Conservation (phyloP, 2,329 filamentous ascomycete species). For the Paramyrothecium roridum region DNA sequence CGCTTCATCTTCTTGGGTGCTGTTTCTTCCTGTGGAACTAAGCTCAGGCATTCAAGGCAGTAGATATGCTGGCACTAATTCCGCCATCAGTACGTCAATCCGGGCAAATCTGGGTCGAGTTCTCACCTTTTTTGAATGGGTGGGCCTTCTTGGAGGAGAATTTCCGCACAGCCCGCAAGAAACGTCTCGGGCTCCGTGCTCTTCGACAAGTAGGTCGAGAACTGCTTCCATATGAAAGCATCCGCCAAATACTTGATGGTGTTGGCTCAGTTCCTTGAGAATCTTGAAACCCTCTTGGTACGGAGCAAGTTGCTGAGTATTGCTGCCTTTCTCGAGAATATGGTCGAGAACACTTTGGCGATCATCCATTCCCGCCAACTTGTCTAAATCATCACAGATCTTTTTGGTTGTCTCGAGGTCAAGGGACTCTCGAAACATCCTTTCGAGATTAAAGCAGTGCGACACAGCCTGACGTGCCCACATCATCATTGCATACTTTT, state of each 20-base stretch:
- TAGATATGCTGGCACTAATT: slow-evolving; percentile 32
- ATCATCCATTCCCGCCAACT: too few species aligned
- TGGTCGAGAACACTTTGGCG: slow-evolving; percentile 8
- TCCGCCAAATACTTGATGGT: slow-evolving; percentile 11
- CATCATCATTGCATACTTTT: background rate
- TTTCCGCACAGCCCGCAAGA: background rate
- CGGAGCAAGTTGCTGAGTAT: slow-evolving; percentile 4
- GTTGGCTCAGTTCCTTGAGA: slow-evolving; percentile 1
- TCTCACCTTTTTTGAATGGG: background rate
- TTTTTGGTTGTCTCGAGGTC: background rate
- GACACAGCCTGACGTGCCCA: slow-evolving; percentile 18
- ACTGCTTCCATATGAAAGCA: slow-evolving; percentile 10
- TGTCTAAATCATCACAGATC: background rate
- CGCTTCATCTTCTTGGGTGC: too few species aligned
- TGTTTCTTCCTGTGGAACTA: too few species aligned
- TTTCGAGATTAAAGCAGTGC: slow-evolving; percentile 24
- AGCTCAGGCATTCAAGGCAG: slow-evolving; percentile 19
- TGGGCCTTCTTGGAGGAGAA: background rate
- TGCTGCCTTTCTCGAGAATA: background rate
- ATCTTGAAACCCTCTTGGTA: background rate
- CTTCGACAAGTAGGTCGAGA: background rate
- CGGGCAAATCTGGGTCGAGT: background rate
- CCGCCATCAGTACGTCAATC: slow-evolving; percentile 3
- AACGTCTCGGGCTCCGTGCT: background rate
- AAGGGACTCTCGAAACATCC: slow-evolving; percentile 9